A percentile compares a stretch with the other conserved stretches of the same genome.
Conservation (phyloP, 768 basidiomycete genomes). For the Rhizopogon sp. region DNA sequence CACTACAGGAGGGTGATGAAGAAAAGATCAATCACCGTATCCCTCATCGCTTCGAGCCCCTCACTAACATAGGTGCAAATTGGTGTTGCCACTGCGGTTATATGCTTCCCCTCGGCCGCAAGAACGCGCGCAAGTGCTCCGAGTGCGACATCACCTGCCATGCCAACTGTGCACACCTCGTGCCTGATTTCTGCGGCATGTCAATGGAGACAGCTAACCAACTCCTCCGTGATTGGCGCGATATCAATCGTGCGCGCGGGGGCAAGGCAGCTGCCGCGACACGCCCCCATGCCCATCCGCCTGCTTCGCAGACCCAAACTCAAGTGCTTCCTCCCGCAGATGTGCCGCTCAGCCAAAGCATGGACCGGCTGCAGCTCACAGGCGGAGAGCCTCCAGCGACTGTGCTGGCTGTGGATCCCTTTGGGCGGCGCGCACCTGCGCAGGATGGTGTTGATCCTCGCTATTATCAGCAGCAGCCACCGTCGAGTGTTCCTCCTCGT, state of each 20-base stretch:
- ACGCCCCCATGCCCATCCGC: constrained; percentile 27
- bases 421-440: constrained; percentile 19
- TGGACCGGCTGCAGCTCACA: constrained; percentile 45
- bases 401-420: constrained; percentile 14
- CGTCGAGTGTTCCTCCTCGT: constrained; percentile 27
- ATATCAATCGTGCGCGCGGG: constrained; percentile 75
- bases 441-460: constrained; percentile 38
- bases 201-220: constrained; percentile 99
- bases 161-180: constrained; percentile 94
- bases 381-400: constrained; percentile 26
- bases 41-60: constrained; percentile 94
- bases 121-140: constrained; percentile 92
- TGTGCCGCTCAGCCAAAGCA: constrained; percentile 27
- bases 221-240: constrained; percentile 83
- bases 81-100: constrained; percentile 99
- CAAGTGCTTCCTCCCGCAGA: constrained; percentile 28
- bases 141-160: constrained; percentile 98
- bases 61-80: constrained; percentile 95
- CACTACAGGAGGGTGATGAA: constrained; percentile 81
- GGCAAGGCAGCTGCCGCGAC: constrained; percentile 38
- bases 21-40: constrained; percentile 99
- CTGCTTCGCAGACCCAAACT: constrained; percentile 24
- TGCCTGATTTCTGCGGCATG: constrained; percentile 99
- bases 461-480: constrained; percentile 31
- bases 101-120: constrained; percentile 93